Evolutionary conservation across 192 early-diverging fungal species (phyloP).

Genomic region (Chytriomyces sp.): DNA sequence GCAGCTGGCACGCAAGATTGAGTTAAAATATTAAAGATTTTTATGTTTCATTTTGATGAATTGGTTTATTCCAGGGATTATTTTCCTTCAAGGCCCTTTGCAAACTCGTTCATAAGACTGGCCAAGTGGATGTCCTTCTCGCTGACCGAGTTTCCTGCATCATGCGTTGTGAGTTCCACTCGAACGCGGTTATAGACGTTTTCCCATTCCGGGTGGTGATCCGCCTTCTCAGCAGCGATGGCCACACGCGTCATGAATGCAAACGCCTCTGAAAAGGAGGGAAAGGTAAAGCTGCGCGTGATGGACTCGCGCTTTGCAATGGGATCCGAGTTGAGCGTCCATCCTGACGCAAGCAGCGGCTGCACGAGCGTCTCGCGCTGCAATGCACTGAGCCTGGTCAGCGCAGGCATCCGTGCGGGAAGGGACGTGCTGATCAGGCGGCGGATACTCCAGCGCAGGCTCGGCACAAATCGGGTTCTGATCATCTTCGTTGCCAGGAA

Average conservation of each 20-base stretch:
- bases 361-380: not conserved
- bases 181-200: conserved; percentile 93
- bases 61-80: not conserved
- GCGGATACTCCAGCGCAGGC: too few relatives aligned
- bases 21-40: not conserved
- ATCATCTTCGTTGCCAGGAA: too few relatives aligned
- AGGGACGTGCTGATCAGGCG: too few relatives aligned
- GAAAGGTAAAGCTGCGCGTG: conserved; percentile 72
- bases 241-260: conserved; percentile 95
- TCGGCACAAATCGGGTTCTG: too few relatives aligned
- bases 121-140: conserved; percentile 73
- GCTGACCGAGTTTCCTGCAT: conserved; percentile 76
- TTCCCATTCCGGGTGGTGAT: conserved; percentile 91
- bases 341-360: not conserved
- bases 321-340: conserved; percentile 38
- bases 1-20: not conserved
- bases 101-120: conserved; percentile 36
- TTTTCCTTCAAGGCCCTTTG: conserved; percentile 21
- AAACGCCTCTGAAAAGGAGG: conserved; percentile 86
- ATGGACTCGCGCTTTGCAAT: conserved; percentile 50
- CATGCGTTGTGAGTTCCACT: conserved; percentile 88
- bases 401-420: too few relatives aligned
- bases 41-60: not conserved
- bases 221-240: conserved; percentile 83
- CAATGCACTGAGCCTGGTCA: not conserved